A percentile compares a stretch with the other conserved stretches of the same genome.
Conservation (phyloP, 2,329 filamentous ascomycete genomes). For the Dactylellina leptospora region DNA sequence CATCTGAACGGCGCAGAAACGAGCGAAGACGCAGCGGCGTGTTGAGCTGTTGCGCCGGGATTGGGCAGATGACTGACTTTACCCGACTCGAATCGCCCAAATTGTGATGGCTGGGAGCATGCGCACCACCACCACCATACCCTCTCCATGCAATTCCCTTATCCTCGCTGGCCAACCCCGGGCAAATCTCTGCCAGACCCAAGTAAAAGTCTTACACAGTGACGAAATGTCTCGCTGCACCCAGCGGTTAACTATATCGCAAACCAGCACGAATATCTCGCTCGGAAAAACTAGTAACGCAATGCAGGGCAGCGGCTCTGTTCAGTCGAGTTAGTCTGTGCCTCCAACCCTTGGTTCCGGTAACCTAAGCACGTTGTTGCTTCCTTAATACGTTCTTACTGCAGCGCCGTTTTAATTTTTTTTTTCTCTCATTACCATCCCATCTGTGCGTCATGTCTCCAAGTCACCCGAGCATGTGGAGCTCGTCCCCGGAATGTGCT, state of each 20-base stretch:
- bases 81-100: neutral
- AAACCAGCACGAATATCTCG: too few species aligned
- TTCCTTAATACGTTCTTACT: too few species aligned
- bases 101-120: neutral
- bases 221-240: constrained; percentile 24
- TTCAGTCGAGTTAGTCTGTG: too few species aligned
- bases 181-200: neutral
- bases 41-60: constrained; percentile 32
- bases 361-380: too few species aligned
- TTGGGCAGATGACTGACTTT: constrained; percentile 25
- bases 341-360: too few species aligned
- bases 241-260: constrained; percentile 12
- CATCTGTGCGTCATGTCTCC: too few species aligned
- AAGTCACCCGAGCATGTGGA: too few species aligned
- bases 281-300: constrained; percentile 20
- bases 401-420: neutral
- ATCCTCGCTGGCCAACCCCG: constrained; percentile 5
- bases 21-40: constrained; percentile 23
- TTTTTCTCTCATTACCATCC: too few species aligned
- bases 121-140: neutral
- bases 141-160: neutral
- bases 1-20: neutral
- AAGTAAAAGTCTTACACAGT: neutral
- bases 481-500: too few species aligned
- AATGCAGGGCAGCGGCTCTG: too few species aligned